Conservation (phyloP, 257 asterid genomes). For the Leptodermis oblonga region DNA sequence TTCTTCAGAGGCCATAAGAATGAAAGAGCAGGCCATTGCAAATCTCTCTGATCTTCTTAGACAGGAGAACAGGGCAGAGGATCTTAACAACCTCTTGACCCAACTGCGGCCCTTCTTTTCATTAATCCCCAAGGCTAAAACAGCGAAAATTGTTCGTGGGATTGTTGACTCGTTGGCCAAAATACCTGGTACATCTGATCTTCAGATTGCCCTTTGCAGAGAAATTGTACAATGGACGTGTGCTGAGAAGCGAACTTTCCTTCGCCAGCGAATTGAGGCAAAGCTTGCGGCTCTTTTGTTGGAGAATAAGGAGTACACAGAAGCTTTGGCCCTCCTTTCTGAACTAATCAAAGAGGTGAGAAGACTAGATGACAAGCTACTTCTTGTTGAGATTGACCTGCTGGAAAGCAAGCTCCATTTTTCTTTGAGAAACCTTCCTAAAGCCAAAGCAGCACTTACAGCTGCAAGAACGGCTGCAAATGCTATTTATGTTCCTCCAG, state of each 20-base stretch:
- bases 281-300: conserved; percentile 40
- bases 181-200: conserved; percentile 41
- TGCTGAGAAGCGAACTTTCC: conserved; percentile 40
- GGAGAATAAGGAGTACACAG: conserved; percentile 44
- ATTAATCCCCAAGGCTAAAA: conserved; percentile 42
- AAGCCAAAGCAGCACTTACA: conserved; percentile 43
- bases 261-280: conserved; percentile 46
- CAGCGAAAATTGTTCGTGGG: conserved; percentile 44
- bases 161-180: conserved; percentile 38
- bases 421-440: conserved; percentile 41
- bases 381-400: conserved; percentile 44
- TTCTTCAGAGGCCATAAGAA: conserved; percentile 39
- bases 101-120: conserved; percentile 40
- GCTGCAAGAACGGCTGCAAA: conserved; percentile 48
- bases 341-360: conserved; percentile 42
- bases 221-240: conserved; percentile 47
- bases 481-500: conserved; percentile 46
- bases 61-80: conserved; percentile 35
- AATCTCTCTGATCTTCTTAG: conserved; percentile 42
- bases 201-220: conserved; percentile 42
- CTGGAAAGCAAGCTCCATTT: conserved; percentile 47
- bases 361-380: conserved; percentile 43
- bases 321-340: conserved; percentile 38
- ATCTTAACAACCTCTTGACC: conserved; percentile 28
- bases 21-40: conserved; percentile 41